These are phyloP conservation scores for Kalmusia sp. DNA, from an alignment of 2,329 filamentous ascomycete genomes.

Conservation along the genomic window DNA sequence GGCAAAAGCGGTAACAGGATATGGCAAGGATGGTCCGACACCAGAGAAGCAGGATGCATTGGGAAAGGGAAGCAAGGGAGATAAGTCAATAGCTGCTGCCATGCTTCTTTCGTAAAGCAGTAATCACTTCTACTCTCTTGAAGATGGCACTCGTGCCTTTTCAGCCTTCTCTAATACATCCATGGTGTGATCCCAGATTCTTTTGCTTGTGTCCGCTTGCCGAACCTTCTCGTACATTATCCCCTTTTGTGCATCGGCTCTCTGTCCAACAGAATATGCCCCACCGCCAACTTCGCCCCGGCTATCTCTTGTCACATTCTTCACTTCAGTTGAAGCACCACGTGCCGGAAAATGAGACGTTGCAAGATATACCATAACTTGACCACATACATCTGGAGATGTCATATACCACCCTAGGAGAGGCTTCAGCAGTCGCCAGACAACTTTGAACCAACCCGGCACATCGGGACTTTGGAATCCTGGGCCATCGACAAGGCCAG, in stretches of 20 bases:
- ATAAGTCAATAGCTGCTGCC: no score
- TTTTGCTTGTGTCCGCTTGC: background rate
- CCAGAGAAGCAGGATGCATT: no score
- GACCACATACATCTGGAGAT: conserved; percentile 33
- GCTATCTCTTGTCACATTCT: background rate
- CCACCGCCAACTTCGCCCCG: background rate
- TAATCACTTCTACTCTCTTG: background rate
- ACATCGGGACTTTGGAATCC: conserved; percentile 30
- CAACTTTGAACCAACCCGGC: conserved; percentile 37
- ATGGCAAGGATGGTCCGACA: no score
- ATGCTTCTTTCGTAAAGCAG: no score
- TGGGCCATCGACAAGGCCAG: conserved; percentile 42
- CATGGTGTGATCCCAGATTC: background rate
- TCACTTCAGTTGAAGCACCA: background rate
- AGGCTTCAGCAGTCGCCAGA: conserved; percentile 34
- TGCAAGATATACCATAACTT: conserved; percentile 35
- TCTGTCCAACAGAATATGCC: background rate
- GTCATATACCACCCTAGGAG: conserved; percentile 32
- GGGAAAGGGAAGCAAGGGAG: no score
- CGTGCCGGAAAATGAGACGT: conserved; percentile 25
- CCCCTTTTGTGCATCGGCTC: background rate
- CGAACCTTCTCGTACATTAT: background rate
- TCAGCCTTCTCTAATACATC: background rate
- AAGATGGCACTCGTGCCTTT: background rate
- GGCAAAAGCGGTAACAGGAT: no score